phyloP scores from a whole-genome alignment of 768 basidiomycete genomes.

The Agrocybe praecox region DNA sequence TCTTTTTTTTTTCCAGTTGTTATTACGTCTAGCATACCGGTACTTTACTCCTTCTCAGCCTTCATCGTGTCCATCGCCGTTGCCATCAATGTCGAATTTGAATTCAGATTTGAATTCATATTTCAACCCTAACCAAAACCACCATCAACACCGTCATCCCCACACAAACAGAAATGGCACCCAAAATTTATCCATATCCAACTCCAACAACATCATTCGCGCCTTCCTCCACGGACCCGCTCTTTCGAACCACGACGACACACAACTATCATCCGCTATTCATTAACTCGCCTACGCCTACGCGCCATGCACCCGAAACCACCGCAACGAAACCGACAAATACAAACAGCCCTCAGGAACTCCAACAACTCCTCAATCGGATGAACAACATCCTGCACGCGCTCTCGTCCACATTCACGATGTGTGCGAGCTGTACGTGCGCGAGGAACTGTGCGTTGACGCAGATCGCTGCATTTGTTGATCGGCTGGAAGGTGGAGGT shows the following conservation, averaged over 20 bases:
- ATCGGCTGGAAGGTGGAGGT: constrained; percentile 18
- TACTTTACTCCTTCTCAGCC: constrained; percentile 9
- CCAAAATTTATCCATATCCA: too few relatives aligned
- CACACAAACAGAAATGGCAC: background rate
- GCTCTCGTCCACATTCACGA: constrained; percentile 70
- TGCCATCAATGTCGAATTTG: too few relatives aligned
- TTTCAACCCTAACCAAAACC: background rate
- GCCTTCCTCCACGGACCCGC: too few relatives aligned
- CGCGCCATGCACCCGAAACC: too few relatives aligned
- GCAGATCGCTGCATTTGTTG: constrained; percentile 66
- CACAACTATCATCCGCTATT: background rate
- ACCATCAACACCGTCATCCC: constrained; percentile 1
- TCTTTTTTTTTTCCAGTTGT: constrained; percentile 7
- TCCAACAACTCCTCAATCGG: constrained; percentile 60
- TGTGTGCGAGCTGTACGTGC: constrained; percentile 71
- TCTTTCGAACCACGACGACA: background rate
- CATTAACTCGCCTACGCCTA: background rate
- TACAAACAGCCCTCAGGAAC: constrained; percentile 42
- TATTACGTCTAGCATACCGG: constrained; percentile 15
- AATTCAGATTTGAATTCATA: too few relatives aligned
- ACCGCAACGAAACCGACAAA: too few relatives aligned
- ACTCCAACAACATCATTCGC: too few relatives aligned
- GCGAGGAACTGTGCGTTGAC: constrained; percentile 64
- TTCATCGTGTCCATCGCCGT: background rate
- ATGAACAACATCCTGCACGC: constrained; percentile 73